Evolutionary conservation across 495 filamentous ascomycete genomes (phyloP), one percentile per base, ranked within the genome.

Genomic region (Penicillium steckii): DNA sequence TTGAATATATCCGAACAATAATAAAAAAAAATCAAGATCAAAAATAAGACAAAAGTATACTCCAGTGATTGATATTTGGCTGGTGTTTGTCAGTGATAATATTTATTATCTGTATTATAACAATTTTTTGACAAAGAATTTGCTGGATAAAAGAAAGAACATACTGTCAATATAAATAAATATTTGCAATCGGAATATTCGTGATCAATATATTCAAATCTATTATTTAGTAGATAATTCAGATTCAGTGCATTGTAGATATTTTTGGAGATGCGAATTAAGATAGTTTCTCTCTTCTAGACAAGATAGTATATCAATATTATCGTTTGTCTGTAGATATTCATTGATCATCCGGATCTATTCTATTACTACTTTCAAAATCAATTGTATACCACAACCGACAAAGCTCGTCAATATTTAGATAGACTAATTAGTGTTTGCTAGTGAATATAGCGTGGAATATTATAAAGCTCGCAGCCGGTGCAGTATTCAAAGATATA

Each of bases 51-150:
- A n/a, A n/a, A n/a, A n/a, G n/a, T n/a, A n/a, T n/a, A n/a, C n/a
- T n/a, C n/a, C n/a, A n/a, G n/a, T n/a, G n/a, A n/a, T n/a, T n/a
- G n/a, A n/a, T n/a, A n/a, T n/a, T n/a, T n/a, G n/a, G n/a, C 6
- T 73, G 67, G 7, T 68, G 65, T 56, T 79, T 80, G 53, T 81
- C 65, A 19, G 73, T 70, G 18, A 77, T 66, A 2, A 44, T 24
- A 42, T 74, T 62, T 55, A 78, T 69, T 17, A 71, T 32, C 6
- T 50, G 59, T 55, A 75, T 60, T 60, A 75, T 71, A 2, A 42
- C 55, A 22, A 68, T 61, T 55, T 78, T 15, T 67, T 27, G 1
- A 67, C 68, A 44, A 45, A 22, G 18, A 51, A 48, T 7, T 41
- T 41, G 38, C 38, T 41, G 13, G 18, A 1, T 25, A 35, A 29